Conservation (phyloP, 306 rosid genomes). For the Castanea mollissima region DNA sequence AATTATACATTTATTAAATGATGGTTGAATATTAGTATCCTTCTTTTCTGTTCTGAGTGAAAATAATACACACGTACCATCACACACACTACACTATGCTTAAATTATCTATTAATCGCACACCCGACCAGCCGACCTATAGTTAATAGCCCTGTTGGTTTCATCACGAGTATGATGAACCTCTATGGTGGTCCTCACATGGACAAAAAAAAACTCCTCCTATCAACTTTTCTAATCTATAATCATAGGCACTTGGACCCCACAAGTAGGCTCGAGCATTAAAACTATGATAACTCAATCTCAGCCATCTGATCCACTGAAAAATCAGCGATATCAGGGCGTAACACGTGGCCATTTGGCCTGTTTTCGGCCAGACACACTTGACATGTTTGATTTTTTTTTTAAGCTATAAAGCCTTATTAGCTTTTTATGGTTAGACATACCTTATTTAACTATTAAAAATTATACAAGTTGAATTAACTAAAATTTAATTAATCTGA, state of each 20-base stretch:
- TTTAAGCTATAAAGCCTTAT: no score
- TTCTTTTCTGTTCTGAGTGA: background rate
- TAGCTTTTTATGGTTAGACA: no score
- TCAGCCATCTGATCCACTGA: background rate
- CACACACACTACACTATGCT: no score
- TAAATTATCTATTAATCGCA: background rate
- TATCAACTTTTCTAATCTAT: background rate
- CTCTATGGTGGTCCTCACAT: background rate
- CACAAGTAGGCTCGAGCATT: background rate
- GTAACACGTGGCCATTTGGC: background rate
- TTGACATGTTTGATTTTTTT: no score
- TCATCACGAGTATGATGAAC: background rate
- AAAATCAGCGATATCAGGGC: background rate
- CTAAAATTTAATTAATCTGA: no score
- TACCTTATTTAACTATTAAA: no score
- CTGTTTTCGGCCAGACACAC: no score
- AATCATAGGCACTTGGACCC: background rate
- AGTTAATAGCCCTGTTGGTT: background rate
- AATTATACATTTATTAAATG: no score
- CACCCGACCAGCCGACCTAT: conserved; percentile 35
- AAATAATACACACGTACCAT: background rate
- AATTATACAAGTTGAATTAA: no score
- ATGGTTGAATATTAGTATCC: no score
- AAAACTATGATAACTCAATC: background rate
- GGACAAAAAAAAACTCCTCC: background rate